Evolutionary conservation across 2,329 filamentous ascomycete species (phyloP).

Genomic region (Tolypocladium cylindrosporum): DNA sequence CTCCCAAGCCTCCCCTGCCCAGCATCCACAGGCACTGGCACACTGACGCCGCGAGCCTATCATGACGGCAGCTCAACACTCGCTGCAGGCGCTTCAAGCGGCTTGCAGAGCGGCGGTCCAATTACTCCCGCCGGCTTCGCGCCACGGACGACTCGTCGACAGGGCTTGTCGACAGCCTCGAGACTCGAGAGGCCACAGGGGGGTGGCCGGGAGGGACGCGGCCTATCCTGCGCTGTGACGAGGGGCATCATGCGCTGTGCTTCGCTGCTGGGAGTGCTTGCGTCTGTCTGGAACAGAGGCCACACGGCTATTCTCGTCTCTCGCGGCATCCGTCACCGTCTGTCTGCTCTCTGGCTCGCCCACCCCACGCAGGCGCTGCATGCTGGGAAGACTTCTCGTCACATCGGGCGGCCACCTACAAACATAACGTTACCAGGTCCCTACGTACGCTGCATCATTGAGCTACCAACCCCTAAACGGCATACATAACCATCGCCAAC

Average conservation of each 20-base stretch:
- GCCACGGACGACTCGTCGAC: not conserved
- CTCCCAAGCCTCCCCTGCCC: not conserved
- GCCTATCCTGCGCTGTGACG: not conserved
- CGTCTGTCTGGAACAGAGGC: not conserved
- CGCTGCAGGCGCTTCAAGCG: constrained; percentile 7
- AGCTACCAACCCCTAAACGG: not conserved
- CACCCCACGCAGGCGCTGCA: not conserved
- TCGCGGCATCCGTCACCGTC: not conserved
- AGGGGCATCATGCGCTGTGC: not conserved
- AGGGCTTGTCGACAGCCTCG: not conserved
- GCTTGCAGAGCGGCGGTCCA: constrained; percentile 8
- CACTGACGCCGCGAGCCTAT: constrained; percentile 3
- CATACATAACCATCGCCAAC: constrained; percentile 40
- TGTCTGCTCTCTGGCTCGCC: not conserved
- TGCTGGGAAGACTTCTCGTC: constrained; percentile 6
- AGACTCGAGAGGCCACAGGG: not conserved
- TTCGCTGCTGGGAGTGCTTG: not conserved
- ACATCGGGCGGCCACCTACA: constrained; percentile 4
- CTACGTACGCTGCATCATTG: not conserved
- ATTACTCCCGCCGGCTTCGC: constrained; percentile 7
- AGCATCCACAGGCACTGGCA: not conserved
- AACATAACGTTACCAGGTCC: constrained; percentile 1
- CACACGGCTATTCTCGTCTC: constrained; percentile 6
- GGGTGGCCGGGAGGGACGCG: constrained; percentile 2
- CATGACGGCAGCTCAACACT: constrained; percentile 2